Evolutionary conservation across 495 filamentous ascomycete species (phyloP).

Genomic region (Clohesyomyces aquaticus): DNA sequence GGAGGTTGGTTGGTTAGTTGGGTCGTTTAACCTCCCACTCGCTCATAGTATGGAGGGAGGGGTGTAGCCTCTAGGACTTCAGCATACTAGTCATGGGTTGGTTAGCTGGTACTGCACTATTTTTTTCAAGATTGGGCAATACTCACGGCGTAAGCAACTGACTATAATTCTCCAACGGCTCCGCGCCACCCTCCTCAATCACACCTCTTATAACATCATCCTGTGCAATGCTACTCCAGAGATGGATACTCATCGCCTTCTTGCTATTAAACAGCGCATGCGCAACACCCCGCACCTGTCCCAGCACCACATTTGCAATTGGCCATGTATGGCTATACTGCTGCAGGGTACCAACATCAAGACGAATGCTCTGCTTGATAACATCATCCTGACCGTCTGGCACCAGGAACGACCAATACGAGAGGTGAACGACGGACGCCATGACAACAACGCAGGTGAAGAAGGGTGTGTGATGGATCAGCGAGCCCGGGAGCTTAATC

Average conservation of each 20-base stretch:
- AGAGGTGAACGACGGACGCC: slow-evolving; percentile 62
- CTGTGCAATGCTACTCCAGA: slow-evolving; percentile 37
- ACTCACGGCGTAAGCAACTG: slow-evolving; percentile 36
- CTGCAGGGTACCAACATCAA: slow-evolving; percentile 83
- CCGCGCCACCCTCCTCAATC: slow-evolving; percentile 36
- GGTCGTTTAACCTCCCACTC: no score
- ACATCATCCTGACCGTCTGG: slow-evolving; percentile 68
- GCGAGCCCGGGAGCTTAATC: slow-evolving; percentile 72
- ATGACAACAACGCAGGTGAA: slow-evolving; percentile 79
- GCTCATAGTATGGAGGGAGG: background rate
- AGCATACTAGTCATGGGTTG: no score
- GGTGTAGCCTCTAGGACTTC: slow-evolving; percentile 15
- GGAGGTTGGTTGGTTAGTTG: no score
- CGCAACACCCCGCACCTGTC: slow-evolving; percentile 73
- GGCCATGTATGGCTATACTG: slow-evolving; percentile 75
- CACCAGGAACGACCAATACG: slow-evolving; percentile 70
- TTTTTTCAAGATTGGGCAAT: no score
- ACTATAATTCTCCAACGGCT: slow-evolving; percentile 31
- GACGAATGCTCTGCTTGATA: slow-evolving; percentile 72
- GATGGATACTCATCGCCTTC: slow-evolving; percentile 43
- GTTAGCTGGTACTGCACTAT: no score
- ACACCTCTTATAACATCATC: slow-evolving; percentile 38
- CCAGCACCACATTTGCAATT: slow-evolving; percentile 70
- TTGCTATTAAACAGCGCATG: slow-evolving; percentile 52
- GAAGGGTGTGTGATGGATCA: slow-evolving; percentile 81